Conservation (phyloP, 495 filamentous ascomycete genomes). For the Penicillium bialowiezense region DNA sequence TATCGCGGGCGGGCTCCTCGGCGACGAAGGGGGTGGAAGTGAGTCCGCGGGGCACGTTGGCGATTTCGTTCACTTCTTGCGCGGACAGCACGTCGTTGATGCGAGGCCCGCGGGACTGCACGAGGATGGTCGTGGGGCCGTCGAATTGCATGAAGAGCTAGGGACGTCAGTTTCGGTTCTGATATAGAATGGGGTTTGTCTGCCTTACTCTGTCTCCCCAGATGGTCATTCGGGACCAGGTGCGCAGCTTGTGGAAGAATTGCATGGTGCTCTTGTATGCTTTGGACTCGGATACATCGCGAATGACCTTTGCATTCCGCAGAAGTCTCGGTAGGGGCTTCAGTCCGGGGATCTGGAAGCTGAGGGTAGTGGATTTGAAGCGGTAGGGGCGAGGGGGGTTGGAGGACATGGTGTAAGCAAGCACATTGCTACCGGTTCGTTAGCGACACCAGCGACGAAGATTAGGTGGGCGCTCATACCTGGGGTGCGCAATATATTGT, state of each 20-base stretch:
- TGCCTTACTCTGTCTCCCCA: constrained; percentile 79
- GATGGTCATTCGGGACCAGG: constrained; percentile 73
- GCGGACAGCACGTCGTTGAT: constrained; percentile 72
- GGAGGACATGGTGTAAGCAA: constrained; percentile 79
- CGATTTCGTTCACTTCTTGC: constrained; percentile 82
- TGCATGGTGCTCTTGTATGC: constrained; percentile 66
- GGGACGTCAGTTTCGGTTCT: constrained; percentile 6
- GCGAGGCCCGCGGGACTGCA: constrained; percentile 77
- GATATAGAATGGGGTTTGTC: constrained; percentile 3
- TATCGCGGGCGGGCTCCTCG: constrained; percentile 18
- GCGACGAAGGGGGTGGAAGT: constrained; percentile 51
- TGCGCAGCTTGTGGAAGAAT: constrained; percentile 62
- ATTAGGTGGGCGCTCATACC: constrained; percentile 34
- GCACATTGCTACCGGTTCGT: constrained; percentile 61
- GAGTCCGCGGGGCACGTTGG: constrained; percentile 54
- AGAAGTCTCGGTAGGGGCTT: constrained; percentile 52
- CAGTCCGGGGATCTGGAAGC: constrained; percentile 72
- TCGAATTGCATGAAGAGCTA: constrained; percentile 85
- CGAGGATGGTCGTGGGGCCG: constrained; percentile 77
- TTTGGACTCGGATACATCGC: constrained; percentile 61
- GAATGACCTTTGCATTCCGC: constrained; percentile 66
- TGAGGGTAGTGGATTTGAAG: constrained; percentile 71
- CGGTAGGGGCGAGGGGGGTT: constrained; percentile 77
- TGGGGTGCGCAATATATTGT: constrained; percentile 81
- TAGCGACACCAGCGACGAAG: constrained; percentile 9